These are phyloP conservation scores for Suillus paluster DNA, from an alignment of 768 basidiomycete genomes.

Conservation along the genomic window DNA sequence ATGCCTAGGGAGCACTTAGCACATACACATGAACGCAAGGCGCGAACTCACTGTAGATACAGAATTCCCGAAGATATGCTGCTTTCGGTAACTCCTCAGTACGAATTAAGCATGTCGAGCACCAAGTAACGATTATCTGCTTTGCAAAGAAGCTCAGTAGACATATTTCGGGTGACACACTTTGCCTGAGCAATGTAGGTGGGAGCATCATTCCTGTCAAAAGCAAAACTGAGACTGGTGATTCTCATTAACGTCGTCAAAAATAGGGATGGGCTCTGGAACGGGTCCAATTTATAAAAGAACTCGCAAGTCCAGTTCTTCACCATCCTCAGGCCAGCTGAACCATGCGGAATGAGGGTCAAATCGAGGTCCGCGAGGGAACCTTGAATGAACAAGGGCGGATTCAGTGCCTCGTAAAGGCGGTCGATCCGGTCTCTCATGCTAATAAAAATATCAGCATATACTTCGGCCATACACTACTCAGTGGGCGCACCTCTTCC, in stretches of 20 bases:
- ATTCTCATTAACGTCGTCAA: constrained; percentile 46
- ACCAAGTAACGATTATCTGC: constrained; percentile 31
- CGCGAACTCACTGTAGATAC: neutral
- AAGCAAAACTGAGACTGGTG: constrained; percentile 40
- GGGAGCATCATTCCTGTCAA: constrained; percentile 40
- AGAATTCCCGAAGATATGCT: constrained; percentile 42
- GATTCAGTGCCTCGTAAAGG: constrained; percentile 54
- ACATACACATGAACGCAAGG: neutral
- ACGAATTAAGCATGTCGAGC: constrained; percentile 33
- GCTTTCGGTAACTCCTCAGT: constrained; percentile 29
- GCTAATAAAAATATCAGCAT: neutral
- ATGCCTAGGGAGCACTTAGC: constrained; percentile 39
- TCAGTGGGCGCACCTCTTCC: constrained; percentile 9
- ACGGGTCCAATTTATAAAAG: constrained; percentile 37
- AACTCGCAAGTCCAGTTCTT: constrained; percentile 50
- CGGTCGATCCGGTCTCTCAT: constrained; percentile 43
- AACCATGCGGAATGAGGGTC: constrained; percentile 44
- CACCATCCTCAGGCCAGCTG: constrained; percentile 39
- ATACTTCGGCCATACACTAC: neutral
- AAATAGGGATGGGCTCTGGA: constrained; percentile 25
- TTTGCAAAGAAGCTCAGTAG: constrained; percentile 13
- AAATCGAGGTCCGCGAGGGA: constrained; percentile 41
- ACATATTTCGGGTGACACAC: constrained; percentile 17
- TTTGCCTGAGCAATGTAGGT: constrained; percentile 39
- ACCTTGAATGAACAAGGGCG: constrained; percentile 51